A percentile compares a stretch with the other conserved stretches of the same genome.
Conservation (phyloP, 2,329 filamentous ascomycete genomes). For the Leptographium radiaticola region DNA sequence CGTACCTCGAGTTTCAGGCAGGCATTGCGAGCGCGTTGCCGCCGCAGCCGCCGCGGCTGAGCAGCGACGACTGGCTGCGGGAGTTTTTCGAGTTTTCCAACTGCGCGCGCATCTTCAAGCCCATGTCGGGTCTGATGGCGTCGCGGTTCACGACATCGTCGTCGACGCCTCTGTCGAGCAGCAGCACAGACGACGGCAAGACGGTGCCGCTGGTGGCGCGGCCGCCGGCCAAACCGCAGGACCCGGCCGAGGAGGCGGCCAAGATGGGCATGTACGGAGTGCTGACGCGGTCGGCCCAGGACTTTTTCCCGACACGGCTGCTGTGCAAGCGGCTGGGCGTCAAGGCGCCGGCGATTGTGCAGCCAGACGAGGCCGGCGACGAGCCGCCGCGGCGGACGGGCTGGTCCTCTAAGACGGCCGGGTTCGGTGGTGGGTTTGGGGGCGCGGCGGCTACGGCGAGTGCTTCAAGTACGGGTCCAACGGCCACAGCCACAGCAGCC, state of each 20-base stretch:
- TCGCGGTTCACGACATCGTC: slow-evolving; percentile 74
- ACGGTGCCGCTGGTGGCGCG: slow-evolving; percentile 28
- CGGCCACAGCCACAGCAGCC: too few species aligned
- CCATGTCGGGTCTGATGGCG: slow-evolving; percentile 85
- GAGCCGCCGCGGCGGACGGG: background rate
- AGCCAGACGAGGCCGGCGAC: slow-evolving; percentile 30
- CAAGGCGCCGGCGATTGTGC: slow-evolving; percentile 57
- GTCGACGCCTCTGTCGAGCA: slow-evolving; percentile 15
- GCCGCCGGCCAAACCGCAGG: slow-evolving; percentile 43
- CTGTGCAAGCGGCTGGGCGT: slow-evolving; percentile 95
- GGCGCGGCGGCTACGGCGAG: too few species aligned
- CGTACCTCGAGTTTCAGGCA: slow-evolving; percentile 67
- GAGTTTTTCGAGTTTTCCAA: slow-evolving; percentile 66
- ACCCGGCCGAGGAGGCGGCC: slow-evolving; percentile 77
- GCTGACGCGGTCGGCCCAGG: slow-evolving; percentile 59
- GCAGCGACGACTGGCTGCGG: slow-evolving; percentile 61
- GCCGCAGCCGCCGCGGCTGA: slow-evolving; percentile 25
- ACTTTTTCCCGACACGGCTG: slow-evolving; percentile 70
- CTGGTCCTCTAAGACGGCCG: background rate
- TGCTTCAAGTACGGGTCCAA: too few species aligned
- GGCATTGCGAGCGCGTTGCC: slow-evolving; percentile 48
- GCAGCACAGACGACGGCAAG: slow-evolving; percentile 7
- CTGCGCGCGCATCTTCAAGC: slow-evolving; percentile 66
- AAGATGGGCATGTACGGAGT: slow-evolving; percentile 85
- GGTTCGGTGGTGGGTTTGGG: too few species aligned